Percentiles rank a stretch among this genome's conserved stretches.
Evolutionary conservation across 805 yeast species (phyloP).

Genomic region (Candida taoyuanica): DNA sequence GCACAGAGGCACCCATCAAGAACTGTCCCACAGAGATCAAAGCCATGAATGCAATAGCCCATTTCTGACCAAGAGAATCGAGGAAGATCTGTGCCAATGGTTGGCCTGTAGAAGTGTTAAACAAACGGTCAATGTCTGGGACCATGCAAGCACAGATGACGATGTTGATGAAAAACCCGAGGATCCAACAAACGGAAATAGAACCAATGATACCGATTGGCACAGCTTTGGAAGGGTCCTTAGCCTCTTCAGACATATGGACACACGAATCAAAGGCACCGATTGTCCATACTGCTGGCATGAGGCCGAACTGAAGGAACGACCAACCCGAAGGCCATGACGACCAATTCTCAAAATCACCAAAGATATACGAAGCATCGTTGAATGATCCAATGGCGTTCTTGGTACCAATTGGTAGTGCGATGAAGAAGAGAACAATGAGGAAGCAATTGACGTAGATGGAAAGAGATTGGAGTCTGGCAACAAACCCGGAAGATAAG

Average conservation of each 20-base stretch:
- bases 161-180: conserved; percentile 55
- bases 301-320: conserved; percentile 46
- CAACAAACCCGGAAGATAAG: conserved; percentile 46
- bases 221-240: conserved; percentile 55
- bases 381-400: conserved; percentile 35
- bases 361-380: conserved; percentile 51
- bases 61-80: conserved; percentile 57
- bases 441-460: conserved; percentile 47
- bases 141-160: conserved; percentile 52
- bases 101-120: conserved; percentile 46
- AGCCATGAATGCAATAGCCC: conserved; percentile 65
- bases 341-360: conserved; percentile 43
- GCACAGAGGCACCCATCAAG: conserved; percentile 58
- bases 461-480: conserved; percentile 52
- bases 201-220: conserved; percentile 65
- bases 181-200: conserved; percentile 48
- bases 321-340: conserved; percentile 61
- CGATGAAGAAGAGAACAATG: conserved; percentile 49
- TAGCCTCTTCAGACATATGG: conserved; percentile 71
- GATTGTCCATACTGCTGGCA: conserved; percentile 74
- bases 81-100: conserved; percentile 62
- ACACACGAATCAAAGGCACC: conserved; percentile 71
- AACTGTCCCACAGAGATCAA: conserved; percentile 56
- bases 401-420: conserved; percentile 52
- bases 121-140: conserved; percentile 37